Percentiles rank a stretch among this genome's conserved stretches.
phyloP scores from a whole-genome alignment of 2,329 filamentous ascomycete genomes.

The Thielaviopsis populi region DNA sequence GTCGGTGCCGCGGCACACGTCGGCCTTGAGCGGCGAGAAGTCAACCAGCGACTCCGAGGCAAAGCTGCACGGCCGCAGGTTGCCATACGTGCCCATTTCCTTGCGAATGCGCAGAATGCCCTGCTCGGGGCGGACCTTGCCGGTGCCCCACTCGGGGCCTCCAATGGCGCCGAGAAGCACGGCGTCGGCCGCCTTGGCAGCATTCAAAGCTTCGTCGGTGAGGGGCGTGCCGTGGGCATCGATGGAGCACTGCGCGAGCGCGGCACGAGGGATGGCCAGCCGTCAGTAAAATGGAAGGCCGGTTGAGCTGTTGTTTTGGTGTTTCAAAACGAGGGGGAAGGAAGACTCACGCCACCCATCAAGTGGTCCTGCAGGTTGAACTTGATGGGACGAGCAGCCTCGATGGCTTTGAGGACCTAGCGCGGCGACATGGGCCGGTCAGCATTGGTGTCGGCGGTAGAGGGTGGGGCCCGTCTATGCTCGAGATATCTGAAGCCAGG shows the following conservation, averaged over 20 bases:
- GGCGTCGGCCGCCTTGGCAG: slow-evolving; percentile 73
- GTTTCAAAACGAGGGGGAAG: background rate
- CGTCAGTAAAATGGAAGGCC: background rate
- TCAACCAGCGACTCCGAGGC: slow-evolving; percentile 74
- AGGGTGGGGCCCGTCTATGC: background rate
- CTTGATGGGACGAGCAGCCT: slow-evolving; percentile 52
- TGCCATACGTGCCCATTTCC: slow-evolving; percentile 86
- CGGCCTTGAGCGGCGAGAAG: slow-evolving; percentile 71
- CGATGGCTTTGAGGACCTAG: slow-evolving; percentile 64
- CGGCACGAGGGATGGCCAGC: background rate
- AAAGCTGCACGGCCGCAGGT: slow-evolving; percentile 93
- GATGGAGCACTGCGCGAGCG: slow-evolving; percentile 58
- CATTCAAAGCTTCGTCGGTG: slow-evolving; percentile 66
- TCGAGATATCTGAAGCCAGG: background rate
- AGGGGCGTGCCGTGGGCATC: slow-evolving; percentile 63
- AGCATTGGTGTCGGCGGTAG: background rate
- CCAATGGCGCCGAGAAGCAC: slow-evolving; percentile 88
- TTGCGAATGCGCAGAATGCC: slow-evolving; percentile 83
- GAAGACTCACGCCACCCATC: slow-evolving; percentile 66
- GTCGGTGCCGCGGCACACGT: slow-evolving; percentile 74
- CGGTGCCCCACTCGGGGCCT: slow-evolving; percentile 92
- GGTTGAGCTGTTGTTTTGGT: background rate
- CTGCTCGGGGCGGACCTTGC: slow-evolving; percentile 76
- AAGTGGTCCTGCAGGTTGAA: slow-evolving; percentile 87
- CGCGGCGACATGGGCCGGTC: background rate